Conservation (phyloP, 2,329 filamentous ascomycete species). For the Sporothrix humicola region DNA sequence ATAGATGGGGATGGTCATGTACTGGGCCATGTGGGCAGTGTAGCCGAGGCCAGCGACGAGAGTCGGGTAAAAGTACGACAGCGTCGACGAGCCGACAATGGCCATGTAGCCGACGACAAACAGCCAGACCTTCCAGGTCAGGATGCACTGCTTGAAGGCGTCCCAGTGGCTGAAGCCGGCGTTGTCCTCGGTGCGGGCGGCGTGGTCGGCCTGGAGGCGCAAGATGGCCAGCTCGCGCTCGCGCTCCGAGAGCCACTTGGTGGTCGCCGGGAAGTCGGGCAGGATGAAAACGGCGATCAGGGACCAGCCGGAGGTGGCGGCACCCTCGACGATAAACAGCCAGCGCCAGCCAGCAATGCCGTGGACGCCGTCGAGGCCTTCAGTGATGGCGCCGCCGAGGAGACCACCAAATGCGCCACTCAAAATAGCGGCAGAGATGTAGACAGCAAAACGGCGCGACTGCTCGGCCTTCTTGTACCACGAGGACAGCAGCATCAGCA, state of each 20-base stretch:
- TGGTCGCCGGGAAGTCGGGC: slow-evolving; percentile 71
- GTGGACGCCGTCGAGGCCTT: slow-evolving; percentile 59
- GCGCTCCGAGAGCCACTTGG: slow-evolving; percentile 59
- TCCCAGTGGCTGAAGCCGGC: slow-evolving; percentile 42
- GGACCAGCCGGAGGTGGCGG: slow-evolving; percentile 61
- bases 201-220: slow-evolving; percentile 10
- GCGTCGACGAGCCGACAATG: slow-evolving; percentile 44
- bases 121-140: slow-evolving; percentile 50
- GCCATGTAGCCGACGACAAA: slow-evolving; percentile 51
- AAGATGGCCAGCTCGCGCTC: slow-evolving; percentile 66
- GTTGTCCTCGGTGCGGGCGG: slow-evolving; percentile 55
- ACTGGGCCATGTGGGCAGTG: slow-evolving; percentile 27
- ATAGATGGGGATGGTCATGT: slow-evolving; percentile 40
- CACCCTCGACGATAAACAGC: slow-evolving; percentile 59
- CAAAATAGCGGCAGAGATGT: slow-evolving; percentile 71
- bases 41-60: slow-evolving; percentile 38
- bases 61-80: slow-evolving; percentile 29
- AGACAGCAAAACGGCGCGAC: slow-evolving; percentile 55
- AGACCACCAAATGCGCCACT: slow-evolving; percentile 69
- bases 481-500: slow-evolving; percentile 65
- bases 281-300: slow-evolving; percentile 66
- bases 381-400: slow-evolving; percentile 62
- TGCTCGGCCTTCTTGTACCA: slow-evolving; percentile 59
- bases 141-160: slow-evolving; percentile 43
- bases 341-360: slow-evolving; percentile 53